Percentiles rank a stretch among this genome's conserved stretches.
These are phyloP conservation scores for Rosellinia necatrix DNA, from an alignment of 2,329 filamentous ascomycete genomes.

Conservation along the genomic window DNA sequence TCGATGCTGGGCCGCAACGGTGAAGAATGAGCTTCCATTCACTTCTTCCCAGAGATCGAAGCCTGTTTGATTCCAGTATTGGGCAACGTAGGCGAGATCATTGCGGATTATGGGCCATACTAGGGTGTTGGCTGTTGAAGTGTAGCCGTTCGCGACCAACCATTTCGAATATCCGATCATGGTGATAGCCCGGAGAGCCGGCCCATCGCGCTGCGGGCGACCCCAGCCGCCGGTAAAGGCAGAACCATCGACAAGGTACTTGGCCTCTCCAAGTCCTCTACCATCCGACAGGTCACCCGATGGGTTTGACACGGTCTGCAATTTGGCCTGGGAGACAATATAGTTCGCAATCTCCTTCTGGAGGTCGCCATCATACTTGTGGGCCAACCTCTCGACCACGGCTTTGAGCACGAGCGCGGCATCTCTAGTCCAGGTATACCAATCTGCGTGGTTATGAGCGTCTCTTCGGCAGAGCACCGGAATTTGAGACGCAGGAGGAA, in stretches of 20 bases:
- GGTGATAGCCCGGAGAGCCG: conserved; percentile 74
- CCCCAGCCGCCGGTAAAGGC: conserved; percentile 74
- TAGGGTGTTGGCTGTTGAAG: conserved; percentile 57
- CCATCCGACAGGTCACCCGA: conserved; percentile 63
- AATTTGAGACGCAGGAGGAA: background rate
- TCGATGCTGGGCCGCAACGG: conserved; percentile 70
- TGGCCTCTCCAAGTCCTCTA: conserved; percentile 69
- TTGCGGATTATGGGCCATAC: conserved; percentile 78
- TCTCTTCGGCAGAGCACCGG: background rate
- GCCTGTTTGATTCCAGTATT: conserved; percentile 69
- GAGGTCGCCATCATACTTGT: conserved; percentile 61
- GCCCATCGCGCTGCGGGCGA: conserved; percentile 79
- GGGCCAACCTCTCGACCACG: conserved; percentile 67
- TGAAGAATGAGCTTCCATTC: conserved; percentile 78
- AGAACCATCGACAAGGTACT: conserved; percentile 68
- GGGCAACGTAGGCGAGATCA: conserved; percentile 74
- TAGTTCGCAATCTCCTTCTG: conserved; percentile 69
- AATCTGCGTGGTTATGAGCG: conserved; percentile 56
- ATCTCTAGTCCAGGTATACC: conserved; percentile 80
- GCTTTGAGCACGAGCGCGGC: conserved; percentile 71
- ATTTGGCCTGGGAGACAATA: conserved; percentile 66
- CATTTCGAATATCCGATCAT: conserved; percentile 65
- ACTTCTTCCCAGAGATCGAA: conserved; percentile 89
- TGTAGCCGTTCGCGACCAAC: conserved; percentile 69
- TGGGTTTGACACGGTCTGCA: conserved; percentile 72